Evolutionary conservation across 2,329 filamentous ascomycete species (phyloP).

Genomic region (Ophiostoma sp.): DNA sequence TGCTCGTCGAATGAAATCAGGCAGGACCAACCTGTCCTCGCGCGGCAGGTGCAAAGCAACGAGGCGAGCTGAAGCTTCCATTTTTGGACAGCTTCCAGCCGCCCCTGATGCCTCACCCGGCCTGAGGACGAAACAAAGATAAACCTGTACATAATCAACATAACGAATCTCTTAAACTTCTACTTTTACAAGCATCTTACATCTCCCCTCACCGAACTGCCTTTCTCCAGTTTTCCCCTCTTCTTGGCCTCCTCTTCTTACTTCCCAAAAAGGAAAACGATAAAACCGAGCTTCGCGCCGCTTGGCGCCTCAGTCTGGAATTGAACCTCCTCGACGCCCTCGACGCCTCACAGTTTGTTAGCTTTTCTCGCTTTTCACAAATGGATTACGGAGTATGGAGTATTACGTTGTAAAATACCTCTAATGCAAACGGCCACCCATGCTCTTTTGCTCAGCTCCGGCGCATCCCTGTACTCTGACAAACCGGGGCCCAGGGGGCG

Average conservation of each 20-base stretch:
- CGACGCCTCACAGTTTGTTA: neutral
- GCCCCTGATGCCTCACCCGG: neutral
- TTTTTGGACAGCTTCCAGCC: neutral
- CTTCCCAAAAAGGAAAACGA: conserved; percentile 21
- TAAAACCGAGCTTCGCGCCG: conserved; percentile 9
- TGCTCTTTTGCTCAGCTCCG: neutral
- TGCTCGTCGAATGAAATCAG: neutral
- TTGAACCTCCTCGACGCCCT: no score
- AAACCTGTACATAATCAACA: no score
- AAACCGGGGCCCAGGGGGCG: neutral
- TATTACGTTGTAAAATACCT: neutral
- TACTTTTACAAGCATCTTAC: neutral
- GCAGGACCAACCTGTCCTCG: neutral
- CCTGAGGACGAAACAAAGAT: neutral
- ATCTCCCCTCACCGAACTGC: neutral
- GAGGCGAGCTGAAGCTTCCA: neutral
- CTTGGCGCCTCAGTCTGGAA: conserved; percentile 2
- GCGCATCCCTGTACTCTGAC: conserved; percentile 5
- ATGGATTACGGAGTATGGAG: neutral
- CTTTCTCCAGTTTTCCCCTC: conserved; percentile 1
- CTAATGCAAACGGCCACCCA: neutral
- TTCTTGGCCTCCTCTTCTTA: neutral
- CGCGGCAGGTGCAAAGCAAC: neutral
- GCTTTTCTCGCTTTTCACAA: neutral
- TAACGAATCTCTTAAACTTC: neutral